Evolutionary conservation across 306 rosid species (phyloP).

Genomic region (Cicer chorassanicum): DNA sequence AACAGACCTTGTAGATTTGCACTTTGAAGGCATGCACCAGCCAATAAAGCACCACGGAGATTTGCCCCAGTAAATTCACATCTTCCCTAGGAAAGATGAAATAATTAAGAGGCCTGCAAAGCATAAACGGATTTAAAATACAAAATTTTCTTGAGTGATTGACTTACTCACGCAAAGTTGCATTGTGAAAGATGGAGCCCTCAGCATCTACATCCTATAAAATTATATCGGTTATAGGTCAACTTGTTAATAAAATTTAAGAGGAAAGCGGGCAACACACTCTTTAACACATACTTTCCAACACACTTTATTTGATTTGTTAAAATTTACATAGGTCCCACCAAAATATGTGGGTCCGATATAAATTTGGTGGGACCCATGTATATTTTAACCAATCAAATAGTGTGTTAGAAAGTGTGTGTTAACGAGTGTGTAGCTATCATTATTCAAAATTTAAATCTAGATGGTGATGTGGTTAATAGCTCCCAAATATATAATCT

Average conservation of each 20-base stretch:
- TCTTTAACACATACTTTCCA: too few relatives aligned
- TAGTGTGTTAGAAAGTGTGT: too few relatives aligned
- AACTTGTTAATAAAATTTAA: slow-evolving; percentile 27
- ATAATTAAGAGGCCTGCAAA: slow-evolving; percentile 49
- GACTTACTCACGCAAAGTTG: slow-evolving; percentile 92
- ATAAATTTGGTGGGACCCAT: too few relatives aligned
- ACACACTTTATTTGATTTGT: too few relatives aligned
- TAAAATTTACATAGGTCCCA: too few relatives aligned
- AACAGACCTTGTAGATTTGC: slow-evolving; percentile 90
- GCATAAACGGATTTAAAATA: slow-evolving; percentile 36
- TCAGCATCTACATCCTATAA: slow-evolving; percentile 90
- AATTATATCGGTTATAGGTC: slow-evolving; percentile 36
- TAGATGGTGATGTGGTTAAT: slow-evolving; percentile 14
- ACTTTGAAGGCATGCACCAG: slow-evolving; percentile 87
- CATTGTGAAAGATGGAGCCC: slow-evolving; percentile 84
- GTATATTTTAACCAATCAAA: too few relatives aligned
- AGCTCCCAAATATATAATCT: slow-evolving; percentile 36
- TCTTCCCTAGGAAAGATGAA: slow-evolving; percentile 78
- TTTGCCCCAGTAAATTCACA: slow-evolving; percentile 98
- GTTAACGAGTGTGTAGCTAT: too few relatives aligned
- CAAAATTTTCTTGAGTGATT: slow-evolving; percentile 42
- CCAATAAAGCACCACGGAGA: slow-evolving; percentile 89
- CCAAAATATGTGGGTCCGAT: too few relatives aligned
- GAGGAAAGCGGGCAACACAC: too few relatives aligned
- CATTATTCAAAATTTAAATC: neutral